Evolutionary conservation across 129 eudicot species (phyloP).

Genomic region (Pulicaria dysenterica): DNA sequence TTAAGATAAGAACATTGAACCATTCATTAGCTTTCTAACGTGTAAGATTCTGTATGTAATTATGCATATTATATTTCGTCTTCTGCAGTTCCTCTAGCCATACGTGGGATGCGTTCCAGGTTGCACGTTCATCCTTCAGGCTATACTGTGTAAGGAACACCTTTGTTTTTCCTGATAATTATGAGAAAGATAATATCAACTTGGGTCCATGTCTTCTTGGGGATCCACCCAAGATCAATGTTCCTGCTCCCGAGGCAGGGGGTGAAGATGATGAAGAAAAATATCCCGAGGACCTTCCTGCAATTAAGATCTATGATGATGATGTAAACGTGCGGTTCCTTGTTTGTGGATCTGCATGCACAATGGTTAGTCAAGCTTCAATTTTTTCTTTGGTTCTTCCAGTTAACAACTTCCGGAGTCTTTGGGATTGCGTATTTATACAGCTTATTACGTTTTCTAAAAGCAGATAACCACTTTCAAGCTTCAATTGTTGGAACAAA

Average conservation of each 20-base stretch:
- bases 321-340: slow-evolving; percentile 75
- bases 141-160: slow-evolving; percentile 67
- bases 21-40: not conserved
- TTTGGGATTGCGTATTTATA: not conserved
- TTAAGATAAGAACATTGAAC: not conserved
- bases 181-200: slow-evolving; percentile 40
- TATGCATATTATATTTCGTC: slow-evolving; percentile 11
- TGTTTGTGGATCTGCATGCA: slow-evolving; percentile 66
- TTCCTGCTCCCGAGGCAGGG: slow-evolving; percentile 60
- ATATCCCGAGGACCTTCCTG: slow-evolving; percentile 72
- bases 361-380: slow-evolving; percentile 50
- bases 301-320: slow-evolving; percentile 87
- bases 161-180: slow-evolving; percentile 48
- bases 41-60: not conserved
- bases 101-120: slow-evolving; percentile 93
- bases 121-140: slow-evolving; percentile 85
- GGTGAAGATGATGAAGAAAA: slow-evolving; percentile 77
- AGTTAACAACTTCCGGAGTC: slow-evolving; percentile 8
- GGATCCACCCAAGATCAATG: slow-evolving; percentile 83
- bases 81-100: slow-evolving; percentile 83
- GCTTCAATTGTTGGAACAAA: not conserved
- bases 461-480: not conserved
- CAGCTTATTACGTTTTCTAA: not conserved
- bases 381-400: not conserved
- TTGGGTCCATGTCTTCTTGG: slow-evolving; percentile 79